Conservation (phyloP, 139 green algal genomes). For the Picochlorum sp. region DNA sequence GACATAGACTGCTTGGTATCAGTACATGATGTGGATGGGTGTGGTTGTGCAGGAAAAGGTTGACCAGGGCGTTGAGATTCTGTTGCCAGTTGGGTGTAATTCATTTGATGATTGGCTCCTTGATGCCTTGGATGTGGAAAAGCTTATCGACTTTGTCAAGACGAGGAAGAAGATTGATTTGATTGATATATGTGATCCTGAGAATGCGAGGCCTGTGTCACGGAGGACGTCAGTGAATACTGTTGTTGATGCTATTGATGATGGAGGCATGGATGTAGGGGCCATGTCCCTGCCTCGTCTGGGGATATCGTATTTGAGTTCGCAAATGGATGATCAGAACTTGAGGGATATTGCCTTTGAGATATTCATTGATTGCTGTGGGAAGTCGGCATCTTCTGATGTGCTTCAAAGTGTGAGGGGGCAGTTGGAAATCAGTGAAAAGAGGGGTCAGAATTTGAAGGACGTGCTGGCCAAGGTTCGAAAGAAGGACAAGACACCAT, state of each 20-base stretch:
- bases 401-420: slow-evolving; percentile 28
- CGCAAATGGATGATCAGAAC: slow-evolving; percentile 31
- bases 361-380: slow-evolving; percentile 26
- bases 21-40: too few species aligned
- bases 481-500: slow-evolving; percentile 8
- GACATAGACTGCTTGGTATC: too few species aligned
- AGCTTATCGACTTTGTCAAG: slow-evolving; percentile 24
- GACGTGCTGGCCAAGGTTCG: slow-evolving; percentile 3
- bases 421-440: slow-evolving; percentile 36
- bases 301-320: slow-evolving; percentile 15
- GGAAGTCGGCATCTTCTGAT: slow-evolving; percentile 6
- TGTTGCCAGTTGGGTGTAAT: slow-evolving; percentile 46
- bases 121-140: slow-evolving; percentile 32
- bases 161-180: slow-evolving; percentile 14
- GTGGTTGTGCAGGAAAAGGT: slow-evolving; percentile 7
- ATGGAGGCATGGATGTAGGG: not conserved
- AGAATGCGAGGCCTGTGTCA: slow-evolving; percentile 6
- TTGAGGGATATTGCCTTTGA: slow-evolving; percentile 37
- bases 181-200: slow-evolving; percentile 10
- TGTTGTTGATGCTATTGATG: not conserved
- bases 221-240: not conserved
- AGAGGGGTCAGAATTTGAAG: slow-evolving; percentile 21
- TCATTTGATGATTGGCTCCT: slow-evolving; percentile 47
- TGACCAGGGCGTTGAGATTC: slow-evolving; percentile 16
- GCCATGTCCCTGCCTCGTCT: not conserved